Base-by-base conservation (phyloP, 352 stramenopile species). In the Lagenidium giganteum region DNA sequence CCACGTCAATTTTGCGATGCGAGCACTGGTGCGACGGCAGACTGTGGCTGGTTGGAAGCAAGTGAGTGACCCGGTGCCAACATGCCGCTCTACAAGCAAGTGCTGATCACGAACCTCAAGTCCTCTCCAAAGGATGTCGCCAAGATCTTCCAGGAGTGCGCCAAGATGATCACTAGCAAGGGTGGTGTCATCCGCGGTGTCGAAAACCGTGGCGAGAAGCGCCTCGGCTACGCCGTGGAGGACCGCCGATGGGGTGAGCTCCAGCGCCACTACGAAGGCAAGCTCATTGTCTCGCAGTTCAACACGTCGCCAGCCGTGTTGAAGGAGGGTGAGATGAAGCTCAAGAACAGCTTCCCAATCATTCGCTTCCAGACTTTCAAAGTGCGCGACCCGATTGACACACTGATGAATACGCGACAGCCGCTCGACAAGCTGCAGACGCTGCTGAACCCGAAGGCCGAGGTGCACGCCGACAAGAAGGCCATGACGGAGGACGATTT, bases 11-110 rank as follows among this genome's bases (percentile, higher is more conserved):
- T n/a, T n/a, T n/a, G n/a, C n/a, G n/a, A n/a, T n/a, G n/a, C n/a
- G n/a, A n/a, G n/a, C n/a, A n/a, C n/a, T n/a, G n/a, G n/a, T n/a
- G n/a, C n/a, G n/a, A n/a, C n/a, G n/a, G n/a, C n/a, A n/a, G n/a
- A n/a, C n/a, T n/a, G n/a, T n/a, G n/a, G n/a, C n/a, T n/a, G n/a
- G n/a, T n/a, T n/a, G n/a, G n/a, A n/a, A n/a, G n/a, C n/a, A n/a
- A n/a, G n/a, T n/a, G n/a, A n/a, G n/a, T n/a, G n/a, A n/a, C n/a
- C n/a, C n/a, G n/a, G n/a, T n/a, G 16, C 31, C 22, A 56, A 32
- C 38, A 93, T 93, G 81, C 78, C 80, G 64, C 74, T 93, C 33
- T 93, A 93, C 66, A 93, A 93, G 77, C 81, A 93, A 50, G 81
- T 93, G 61, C 70, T 91, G 42, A 52, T 93, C 42, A 91, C 81